Conservation (phyloP, 2,329 filamentous ascomycete genomes). For the Fusarium udum region DNA sequence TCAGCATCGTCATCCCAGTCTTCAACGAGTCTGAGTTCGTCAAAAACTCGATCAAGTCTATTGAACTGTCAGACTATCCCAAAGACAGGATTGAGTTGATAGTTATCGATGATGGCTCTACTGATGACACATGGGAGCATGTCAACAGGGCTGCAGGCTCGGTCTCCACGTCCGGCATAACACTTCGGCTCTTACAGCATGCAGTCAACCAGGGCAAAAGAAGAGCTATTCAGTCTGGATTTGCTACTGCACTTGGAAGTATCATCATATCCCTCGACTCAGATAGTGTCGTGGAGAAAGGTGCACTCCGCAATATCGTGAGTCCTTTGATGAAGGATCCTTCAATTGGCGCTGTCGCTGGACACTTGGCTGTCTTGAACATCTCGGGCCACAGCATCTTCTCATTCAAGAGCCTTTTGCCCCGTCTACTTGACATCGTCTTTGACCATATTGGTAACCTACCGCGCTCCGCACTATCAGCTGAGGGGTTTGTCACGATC, state of each 20-base stretch:
- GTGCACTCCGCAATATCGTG: background rate
- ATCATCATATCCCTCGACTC: background rate
- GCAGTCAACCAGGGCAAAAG: background rate
- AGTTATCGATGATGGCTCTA: background rate
- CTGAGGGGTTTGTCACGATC: background rate
- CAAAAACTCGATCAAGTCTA: background rate
- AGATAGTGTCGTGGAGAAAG: background rate
- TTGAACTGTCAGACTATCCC: background rate
- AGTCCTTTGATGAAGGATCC: background rate
- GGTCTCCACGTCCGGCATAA: background rate
- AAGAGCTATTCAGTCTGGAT: background rate
- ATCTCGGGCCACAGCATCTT: background rate
- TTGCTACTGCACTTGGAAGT: background rate
- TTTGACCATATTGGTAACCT: background rate
- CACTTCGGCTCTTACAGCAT: background rate
- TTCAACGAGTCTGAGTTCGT: background rate
- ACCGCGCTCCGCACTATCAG: background rate
- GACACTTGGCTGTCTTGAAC: background rate
- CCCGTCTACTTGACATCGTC: background rate
- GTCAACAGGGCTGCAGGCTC: background rate
- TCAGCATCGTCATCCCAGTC: background rate
- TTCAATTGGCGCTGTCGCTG: background rate
- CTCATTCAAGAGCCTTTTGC: background rate
- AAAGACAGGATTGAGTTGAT: background rate
- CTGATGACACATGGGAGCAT: background rate